Conservation (phyloP, 2,329 filamentous ascomycete species). For the Magnaporthales sp. region DNA sequence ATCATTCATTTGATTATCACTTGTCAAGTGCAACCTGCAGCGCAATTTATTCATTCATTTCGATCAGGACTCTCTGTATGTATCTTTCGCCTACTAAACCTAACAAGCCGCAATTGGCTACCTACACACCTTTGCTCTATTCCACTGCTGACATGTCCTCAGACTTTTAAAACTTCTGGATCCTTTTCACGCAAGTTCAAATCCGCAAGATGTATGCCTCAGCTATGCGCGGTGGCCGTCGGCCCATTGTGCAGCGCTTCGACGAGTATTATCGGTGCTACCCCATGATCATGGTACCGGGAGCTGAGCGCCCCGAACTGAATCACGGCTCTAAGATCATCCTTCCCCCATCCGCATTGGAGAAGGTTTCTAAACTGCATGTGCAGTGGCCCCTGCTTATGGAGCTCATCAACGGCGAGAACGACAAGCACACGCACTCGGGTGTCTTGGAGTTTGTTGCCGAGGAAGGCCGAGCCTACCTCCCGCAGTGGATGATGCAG, state of each 20-base stretch:
- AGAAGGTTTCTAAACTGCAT: constrained; percentile 92
- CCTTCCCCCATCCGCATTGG: constrained; percentile 88
- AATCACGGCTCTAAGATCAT: constrained; percentile 98
- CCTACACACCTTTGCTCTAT: neutral
- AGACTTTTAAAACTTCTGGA: neutral
- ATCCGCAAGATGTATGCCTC: constrained; percentile 37
- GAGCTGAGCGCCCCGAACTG: constrained; percentile 76
- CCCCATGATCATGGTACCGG: constrained; percentile 87
- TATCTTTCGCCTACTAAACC: neutral
- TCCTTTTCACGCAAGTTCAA: constrained; percentile 13
- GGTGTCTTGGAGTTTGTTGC: constrained; percentile 97
- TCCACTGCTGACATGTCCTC: neutral
- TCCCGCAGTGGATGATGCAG: constrained; percentile 98
- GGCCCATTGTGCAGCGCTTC: constrained; percentile 63
- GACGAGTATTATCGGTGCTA: constrained; percentile 99
- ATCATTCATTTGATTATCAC: neutral
- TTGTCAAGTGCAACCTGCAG: neutral
- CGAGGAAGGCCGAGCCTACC: constrained; percentile 91
- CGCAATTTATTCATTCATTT: neutral
- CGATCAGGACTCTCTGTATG: neutral
- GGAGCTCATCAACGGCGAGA: constrained; percentile 85
- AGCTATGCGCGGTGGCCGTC: constrained; percentile 36
- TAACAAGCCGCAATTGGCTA: neutral
- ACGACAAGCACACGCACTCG: constrained; percentile 74
- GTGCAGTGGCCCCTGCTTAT: constrained; percentile 97